Conservation (phyloP, 495 filamentous ascomycete species). For the Penicillium pulvis region DNA sequence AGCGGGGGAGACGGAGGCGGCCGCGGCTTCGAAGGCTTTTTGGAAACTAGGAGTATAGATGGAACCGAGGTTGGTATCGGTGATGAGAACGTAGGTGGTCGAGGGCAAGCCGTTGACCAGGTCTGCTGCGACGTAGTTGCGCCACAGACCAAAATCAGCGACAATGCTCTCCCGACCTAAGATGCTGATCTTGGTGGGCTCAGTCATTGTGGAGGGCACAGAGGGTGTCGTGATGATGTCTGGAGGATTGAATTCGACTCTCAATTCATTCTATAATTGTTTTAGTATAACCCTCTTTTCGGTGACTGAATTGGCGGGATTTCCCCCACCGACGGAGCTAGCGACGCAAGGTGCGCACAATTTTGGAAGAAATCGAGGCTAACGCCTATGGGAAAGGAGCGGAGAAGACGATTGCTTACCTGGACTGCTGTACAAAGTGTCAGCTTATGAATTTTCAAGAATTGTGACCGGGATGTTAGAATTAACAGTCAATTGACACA, state of each 20-base stretch:
- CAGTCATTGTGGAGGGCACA: slow-evolving; percentile 34
- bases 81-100: slow-evolving; percentile 93
- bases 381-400: background rate
- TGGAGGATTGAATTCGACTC: slow-evolving; percentile 18
- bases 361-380: slow-evolving; percentile 8
- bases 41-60: slow-evolving; percentile 80
- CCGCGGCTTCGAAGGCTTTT: slow-evolving; percentile 62
- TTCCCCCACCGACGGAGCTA: slow-evolving; percentile 26
- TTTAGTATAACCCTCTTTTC: slow-evolving; percentile 16
- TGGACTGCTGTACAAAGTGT: slow-evolving; percentile 18
- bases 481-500: slow-evolving; percentile 28
- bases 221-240: slow-evolving; percentile 6
- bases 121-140: slow-evolving; percentile 77
- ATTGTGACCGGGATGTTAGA: slow-evolving; percentile 20
- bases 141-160: slow-evolving; percentile 91
- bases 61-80: slow-evolving; percentile 86
- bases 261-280: slow-evolving; percentile 40
- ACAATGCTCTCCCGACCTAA: slow-evolving; percentile 78
- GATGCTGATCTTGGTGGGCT: slow-evolving; percentile 55
- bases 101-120: slow-evolving; percentile 74
- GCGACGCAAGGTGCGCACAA: slow-evolving; percentile 22
- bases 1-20: slow-evolving; percentile 51
- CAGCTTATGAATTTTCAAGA: slow-evolving; percentile 18
- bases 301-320: slow-evolving; percentile 15
- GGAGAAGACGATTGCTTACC: slow-evolving; percentile 15